Evolutionary conservation across 805 yeast genomes (phyloP), one percentile per base, ranked within the genome.

Genomic region (Maudiozyma barnettii): DNA sequence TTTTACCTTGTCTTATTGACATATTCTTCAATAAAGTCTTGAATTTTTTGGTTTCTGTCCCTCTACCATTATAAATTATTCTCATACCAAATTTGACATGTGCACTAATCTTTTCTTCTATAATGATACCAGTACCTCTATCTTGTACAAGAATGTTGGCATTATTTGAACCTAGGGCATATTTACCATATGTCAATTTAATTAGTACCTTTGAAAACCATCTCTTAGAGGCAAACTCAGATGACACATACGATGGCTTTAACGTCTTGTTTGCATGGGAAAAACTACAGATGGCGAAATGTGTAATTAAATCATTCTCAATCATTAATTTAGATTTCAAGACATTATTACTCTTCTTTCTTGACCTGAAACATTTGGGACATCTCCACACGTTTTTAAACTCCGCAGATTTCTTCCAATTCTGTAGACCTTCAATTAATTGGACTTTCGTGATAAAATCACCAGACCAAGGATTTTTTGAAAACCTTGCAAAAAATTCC

Each of bases 131-230:
- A 0, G 96, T 82, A 16, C 76, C 71, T 51, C 99, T 73, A 62
- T 93, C 97, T 63, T 93, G 98, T 2, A 91, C 97, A 44, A 93
- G 70, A 29, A 93, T 91, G 59, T 91, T 91, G 9, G 97, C 99
- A 43, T 95, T 88, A 60, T 91, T 87, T 21, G 82, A 81, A 2
- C 97, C 97, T 35, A 91, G 66, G 43, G 81, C 79, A 61, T 89
- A 84, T 56, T 84, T 84, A 0, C 99, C 99, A 60, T 87, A 89
- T 0, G 93, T 86, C 42, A 93, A 68, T 59, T 88, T 90, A 44
- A 89, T 83, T 48, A 90, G 69, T 2, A 85, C 76, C 57, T 84
- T 88, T 3, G 90, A 75, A 58, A 84, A 87, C 98, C 98, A 90
- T 50, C 89, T 78, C 55, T 86, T 81, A 4, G 90, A 77, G 0